Evolutionary conservation across 192 early-diverging fungal genomes (phyloP).

Genomic region (Radiomyces spectabilis): DNA sequence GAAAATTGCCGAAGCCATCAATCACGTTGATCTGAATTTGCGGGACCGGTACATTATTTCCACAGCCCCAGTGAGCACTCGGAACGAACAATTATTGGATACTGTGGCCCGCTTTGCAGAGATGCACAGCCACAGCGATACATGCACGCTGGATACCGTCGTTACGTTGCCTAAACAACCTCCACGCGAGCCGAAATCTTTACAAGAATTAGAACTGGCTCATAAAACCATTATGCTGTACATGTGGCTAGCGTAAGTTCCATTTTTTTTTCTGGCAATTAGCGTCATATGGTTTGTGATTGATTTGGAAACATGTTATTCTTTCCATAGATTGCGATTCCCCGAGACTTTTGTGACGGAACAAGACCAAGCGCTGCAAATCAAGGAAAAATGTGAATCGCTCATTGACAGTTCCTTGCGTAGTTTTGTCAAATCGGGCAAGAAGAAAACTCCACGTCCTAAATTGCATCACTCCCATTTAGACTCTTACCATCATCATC

Average conservation of each 20-base stretch:
- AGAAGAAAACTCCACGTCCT: slow-evolving; percentile 1
- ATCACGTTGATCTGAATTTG: slow-evolving; percentile 48
- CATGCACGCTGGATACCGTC: slow-evolving; percentile 40
- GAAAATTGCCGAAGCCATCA: slow-evolving; percentile 54
- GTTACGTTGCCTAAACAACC: slow-evolving; percentile 37
- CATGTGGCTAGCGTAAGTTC: slow-evolving; percentile 71
- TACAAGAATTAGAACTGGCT: slow-evolving; percentile 55
- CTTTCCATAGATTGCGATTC: slow-evolving; percentile 46
- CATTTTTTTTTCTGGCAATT: background rate
- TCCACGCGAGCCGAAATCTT: slow-evolving; percentile 18
- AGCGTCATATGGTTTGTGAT: background rate
- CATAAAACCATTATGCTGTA: slow-evolving; percentile 81
- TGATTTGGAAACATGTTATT: background rate
- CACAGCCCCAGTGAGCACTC: slow-evolving; percentile 51
- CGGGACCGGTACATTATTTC: slow-evolving; percentile 67
- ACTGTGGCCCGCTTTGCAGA: slow-evolving; percentile 9
- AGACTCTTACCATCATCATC: too few relatives aligned
- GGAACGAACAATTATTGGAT: slow-evolving; percentile 16
- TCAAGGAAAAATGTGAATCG: slow-evolving; percentile 37
- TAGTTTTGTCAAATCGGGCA: background rate
- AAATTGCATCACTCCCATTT: background rate
- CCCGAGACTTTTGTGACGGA: slow-evolving; percentile 45
- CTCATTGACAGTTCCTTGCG: slow-evolving; percentile 25
- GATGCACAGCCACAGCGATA: slow-evolving; percentile 20
- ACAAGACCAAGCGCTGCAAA: slow-evolving; percentile 29